Evolutionary conservation across 225 moss, liverwort and hornwort genomes (phyloP).

Genomic region (Marchantia paleacea): DNA sequence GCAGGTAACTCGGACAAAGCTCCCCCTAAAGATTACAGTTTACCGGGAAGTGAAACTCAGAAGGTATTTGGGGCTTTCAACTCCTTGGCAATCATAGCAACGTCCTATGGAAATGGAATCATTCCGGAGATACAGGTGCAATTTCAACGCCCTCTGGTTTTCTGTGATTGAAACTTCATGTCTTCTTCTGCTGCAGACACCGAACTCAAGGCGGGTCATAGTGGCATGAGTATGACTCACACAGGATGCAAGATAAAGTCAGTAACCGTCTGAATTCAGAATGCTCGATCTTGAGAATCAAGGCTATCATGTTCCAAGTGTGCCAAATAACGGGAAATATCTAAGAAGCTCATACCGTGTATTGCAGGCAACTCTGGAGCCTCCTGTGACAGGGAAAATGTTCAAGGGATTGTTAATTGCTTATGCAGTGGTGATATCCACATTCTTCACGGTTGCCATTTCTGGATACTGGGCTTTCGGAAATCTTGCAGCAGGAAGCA

Average conservation of each 20-base stretch:
- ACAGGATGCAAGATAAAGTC: neutral
- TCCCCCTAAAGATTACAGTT: constrained; percentile 10
- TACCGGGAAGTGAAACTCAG: constrained; percentile 16
- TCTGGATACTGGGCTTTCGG: constrained; percentile 59
- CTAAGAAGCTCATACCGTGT: neutral
- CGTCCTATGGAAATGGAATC: constrained; percentile 22
- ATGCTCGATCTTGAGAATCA: neutral
- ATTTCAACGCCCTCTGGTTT: neutral
- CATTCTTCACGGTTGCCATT: constrained; percentile 40
- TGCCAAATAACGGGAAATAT: neutral
- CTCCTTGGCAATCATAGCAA: constrained; percentile 14
- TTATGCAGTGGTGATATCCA: constrained; percentile 29
- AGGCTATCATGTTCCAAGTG: neutral
- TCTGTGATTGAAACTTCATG: neutral
- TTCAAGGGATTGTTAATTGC: constrained; percentile 51
- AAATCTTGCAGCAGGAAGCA: constrained; percentile 28
- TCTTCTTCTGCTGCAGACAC: no score
- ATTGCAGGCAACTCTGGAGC: constrained; percentile 48
- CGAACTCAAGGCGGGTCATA: no score
- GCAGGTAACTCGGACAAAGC: constrained; percentile 9
- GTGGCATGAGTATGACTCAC: neutral
- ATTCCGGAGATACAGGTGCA: constrained; percentile 27
- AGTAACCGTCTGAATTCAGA: neutral
- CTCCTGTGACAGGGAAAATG: constrained; percentile 55
- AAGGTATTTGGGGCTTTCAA: constrained; percentile 24